These are phyloP conservation scores for Cladorrhinum sp. DNA, from an alignment of 2,329 filamentous ascomycete species.

Conservation along the genomic window DNA sequence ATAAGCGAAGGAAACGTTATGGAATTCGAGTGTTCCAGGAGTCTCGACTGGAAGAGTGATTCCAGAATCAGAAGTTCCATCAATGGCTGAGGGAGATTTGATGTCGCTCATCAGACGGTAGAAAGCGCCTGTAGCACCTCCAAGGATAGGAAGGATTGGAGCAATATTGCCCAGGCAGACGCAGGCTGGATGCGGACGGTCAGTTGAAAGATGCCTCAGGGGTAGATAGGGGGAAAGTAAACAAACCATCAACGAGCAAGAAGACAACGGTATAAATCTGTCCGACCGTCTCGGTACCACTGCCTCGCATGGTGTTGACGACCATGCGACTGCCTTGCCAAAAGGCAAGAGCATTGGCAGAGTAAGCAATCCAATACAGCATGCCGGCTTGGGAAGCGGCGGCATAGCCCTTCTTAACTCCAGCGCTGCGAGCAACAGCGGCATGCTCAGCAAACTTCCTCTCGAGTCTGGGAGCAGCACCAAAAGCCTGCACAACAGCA, in stretches of 20 bases:
- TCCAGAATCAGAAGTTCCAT: slow-evolving; percentile 21
- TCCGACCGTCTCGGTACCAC: slow-evolving; percentile 32
- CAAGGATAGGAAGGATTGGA: slow-evolving; percentile 60
- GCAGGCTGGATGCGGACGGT: slow-evolving; percentile 41
- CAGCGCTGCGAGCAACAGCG: slow-evolving; percentile 47
- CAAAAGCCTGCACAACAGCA: slow-evolving; percentile 61
- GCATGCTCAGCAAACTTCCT: slow-evolving; percentile 55
- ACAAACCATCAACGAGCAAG: slow-evolving; percentile 47
- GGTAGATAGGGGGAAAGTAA: background rate
- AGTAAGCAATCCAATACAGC: slow-evolving; percentile 66
- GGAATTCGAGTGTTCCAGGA: slow-evolving; percentile 45
- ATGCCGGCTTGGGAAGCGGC: slow-evolving; percentile 58
- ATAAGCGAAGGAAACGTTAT: slow-evolving; percentile 45
- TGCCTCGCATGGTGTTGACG: slow-evolving; percentile 23
- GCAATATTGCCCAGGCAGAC: slow-evolving; percentile 62
- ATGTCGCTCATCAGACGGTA: slow-evolving; percentile 58
- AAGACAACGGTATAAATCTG: slow-evolving; percentile 52
- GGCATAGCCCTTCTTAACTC: slow-evolving; percentile 56
- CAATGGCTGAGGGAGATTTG: slow-evolving; percentile 38
- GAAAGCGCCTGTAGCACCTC: slow-evolving; percentile 56
- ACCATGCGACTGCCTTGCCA: slow-evolving; percentile 63
- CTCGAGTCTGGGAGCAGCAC: slow-evolving; percentile 57
- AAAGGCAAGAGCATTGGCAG: slow-evolving; percentile 64
- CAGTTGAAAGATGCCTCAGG: background rate
- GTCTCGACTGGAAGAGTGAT: slow-evolving; percentile 43